Evolutionary conservation across 2,329 filamentous ascomycete genomes (phyloP), one percentile per base, ranked within the genome.

Genomic region (Plectosphaerella sp.): DNA sequence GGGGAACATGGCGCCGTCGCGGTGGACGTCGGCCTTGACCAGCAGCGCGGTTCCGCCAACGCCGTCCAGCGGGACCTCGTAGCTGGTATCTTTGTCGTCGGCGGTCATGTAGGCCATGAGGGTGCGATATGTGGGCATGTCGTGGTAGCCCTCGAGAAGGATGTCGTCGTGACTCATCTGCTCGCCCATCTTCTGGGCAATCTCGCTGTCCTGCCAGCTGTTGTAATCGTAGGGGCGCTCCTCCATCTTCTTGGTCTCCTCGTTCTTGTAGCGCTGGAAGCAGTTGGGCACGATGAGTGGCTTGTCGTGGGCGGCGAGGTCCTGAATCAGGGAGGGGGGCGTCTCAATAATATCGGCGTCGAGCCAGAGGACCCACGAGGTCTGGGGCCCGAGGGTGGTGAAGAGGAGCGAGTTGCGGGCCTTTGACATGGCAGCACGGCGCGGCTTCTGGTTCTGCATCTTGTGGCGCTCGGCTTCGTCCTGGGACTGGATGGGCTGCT

Each of bases 1-100:
- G 16, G 94, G 94, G 73, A 99, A 99, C 93, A 97, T 99, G 67
- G 94, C 93, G 18, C 94, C 94, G 64, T 99, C 94, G 24, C 94
- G 84, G 68, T 99, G 94, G 22, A 99, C 94, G 54, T 97, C 92
- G 2, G 92, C 94, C 75, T 96, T 97, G 54, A 99, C 94, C 63
- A 99, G 75, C 57, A 99, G 75, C 2, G 92, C 89, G 1, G 93
- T 95, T 36, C 94, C 94, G 51, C 94, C 94, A 4, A 99, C 94
- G 48, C 94, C 94, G 66, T 99, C 94, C 9, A 99, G 79, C 43
- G 85, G 79, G 49, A 97, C 81, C 64, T 89, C 84, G 36, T 79
- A 71, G 48, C 81, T 75, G 42, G 72, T 67, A 60, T 88, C 80
- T 15, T 79, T 79, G 51, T 74, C 74, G 0, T 79, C 76, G 6